A percentile compares a stretch with the other conserved stretches of the same genome.
Evolutionary conservation across 2,329 filamentous ascomycete genomes (phyloP).

Genomic region (Coniochaeta sp.): DNA sequence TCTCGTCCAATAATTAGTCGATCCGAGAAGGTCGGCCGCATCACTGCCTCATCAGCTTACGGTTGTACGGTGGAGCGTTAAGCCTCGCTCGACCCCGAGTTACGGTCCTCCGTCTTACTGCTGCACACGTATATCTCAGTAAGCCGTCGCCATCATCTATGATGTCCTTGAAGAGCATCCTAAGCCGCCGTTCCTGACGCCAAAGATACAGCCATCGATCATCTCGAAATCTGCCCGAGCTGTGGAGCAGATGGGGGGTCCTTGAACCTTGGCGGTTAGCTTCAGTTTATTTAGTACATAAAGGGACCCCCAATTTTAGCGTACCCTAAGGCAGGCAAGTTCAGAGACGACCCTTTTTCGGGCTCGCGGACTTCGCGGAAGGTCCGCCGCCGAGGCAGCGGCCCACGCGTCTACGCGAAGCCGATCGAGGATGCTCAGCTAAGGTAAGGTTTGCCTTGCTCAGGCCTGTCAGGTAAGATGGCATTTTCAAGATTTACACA

Average conservation of each 20-base stretch:
- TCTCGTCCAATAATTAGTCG: neutral
- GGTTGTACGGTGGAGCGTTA: neutral
- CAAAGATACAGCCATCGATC: too few species aligned
- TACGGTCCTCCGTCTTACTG: neutral
- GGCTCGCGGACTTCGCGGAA: neutral
- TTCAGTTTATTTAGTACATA: too few species aligned
- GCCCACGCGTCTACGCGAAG: too few species aligned
- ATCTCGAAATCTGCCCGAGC: neutral
- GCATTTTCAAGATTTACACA: too few species aligned
- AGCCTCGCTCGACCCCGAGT: neutral
- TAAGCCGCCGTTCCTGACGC: neutral
- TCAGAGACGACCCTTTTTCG: neutral
- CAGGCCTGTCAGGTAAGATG: too few species aligned
- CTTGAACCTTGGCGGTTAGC: neutral
- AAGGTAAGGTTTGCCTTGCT: too few species aligned
- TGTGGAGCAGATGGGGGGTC: neutral
- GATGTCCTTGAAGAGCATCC: too few species aligned
- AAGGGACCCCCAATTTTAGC: neutral
- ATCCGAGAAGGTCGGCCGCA: neutral
- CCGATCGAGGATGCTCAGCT: too few species aligned
- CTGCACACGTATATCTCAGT: neutral
- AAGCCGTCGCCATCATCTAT: neutral
- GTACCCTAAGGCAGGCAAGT: neutral
- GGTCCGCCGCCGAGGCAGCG: neutral
- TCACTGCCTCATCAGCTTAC: neutral